Evolutionary conservation across 2,329 filamentous ascomycete species (phyloP).

Genomic region (Arthrobotrys iridis): DNA sequence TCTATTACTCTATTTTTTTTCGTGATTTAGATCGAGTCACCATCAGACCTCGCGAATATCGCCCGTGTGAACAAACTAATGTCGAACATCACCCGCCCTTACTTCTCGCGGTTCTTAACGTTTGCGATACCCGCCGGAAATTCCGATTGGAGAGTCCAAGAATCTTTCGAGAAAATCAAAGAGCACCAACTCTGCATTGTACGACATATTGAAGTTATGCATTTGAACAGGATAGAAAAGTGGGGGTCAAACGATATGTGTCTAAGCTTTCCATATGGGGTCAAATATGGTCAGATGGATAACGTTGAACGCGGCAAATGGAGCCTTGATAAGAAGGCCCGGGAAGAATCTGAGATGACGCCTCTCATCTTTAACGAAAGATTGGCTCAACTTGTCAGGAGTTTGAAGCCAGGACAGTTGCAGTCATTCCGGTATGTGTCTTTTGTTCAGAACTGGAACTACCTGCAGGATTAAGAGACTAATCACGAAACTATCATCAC

Average conservation of each 20-base stretch:
- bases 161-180: background rate
- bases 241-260: background rate
- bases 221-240: background rate
- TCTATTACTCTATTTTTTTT: too few relatives aligned
- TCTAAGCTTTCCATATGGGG: background rate
- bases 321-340: background rate
- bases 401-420: constrained; percentile 8
- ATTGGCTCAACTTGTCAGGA: background rate
- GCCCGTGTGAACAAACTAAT: background rate
- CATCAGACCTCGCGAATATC: background rate
- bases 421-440: constrained; percentile 1
- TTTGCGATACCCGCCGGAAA: background rate
- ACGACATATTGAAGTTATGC: constrained; percentile 5
- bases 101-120: background rate
- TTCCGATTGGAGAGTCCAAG: background rate
- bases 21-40: background rate
- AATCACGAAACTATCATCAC: background rate
- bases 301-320: background rate
- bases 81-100: background rate
- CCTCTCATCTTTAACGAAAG: background rate
- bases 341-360: background rate
- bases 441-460: background rate
- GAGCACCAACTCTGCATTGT: background rate
- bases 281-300: background rate
- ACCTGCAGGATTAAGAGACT: too few relatives aligned